phyloP scores from a whole-genome alignment of 2,329 filamentous ascomycete genomes.

The Diaporthe capsici region DNA sequence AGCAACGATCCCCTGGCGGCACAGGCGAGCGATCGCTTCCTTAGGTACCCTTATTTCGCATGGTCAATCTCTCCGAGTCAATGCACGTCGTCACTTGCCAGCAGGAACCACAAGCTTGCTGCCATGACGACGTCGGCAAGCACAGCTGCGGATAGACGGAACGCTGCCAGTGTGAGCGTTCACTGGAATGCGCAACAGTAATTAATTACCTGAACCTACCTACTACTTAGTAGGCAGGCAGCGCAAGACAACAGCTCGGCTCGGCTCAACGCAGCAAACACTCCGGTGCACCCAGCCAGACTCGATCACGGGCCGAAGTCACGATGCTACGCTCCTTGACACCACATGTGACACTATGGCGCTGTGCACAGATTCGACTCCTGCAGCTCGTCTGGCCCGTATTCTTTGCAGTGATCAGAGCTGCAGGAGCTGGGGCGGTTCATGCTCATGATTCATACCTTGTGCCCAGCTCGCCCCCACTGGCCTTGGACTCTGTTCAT shows the following conservation, averaged over 20 bases:
- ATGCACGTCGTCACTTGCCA: constrained; percentile 30
- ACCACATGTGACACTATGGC: constrained; percentile 33
- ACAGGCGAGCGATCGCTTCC: constrained; percentile 14
- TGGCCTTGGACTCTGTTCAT: constrained; percentile 31
- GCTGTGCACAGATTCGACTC: constrained; percentile 27
- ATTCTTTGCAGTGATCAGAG: constrained; percentile 6
- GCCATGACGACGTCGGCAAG: constrained; percentile 10
- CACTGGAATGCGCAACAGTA: neutral
- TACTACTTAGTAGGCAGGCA: neutral
- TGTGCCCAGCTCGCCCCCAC: constrained; percentile 16
- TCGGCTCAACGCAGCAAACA: neutral
- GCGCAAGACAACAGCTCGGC: neutral
- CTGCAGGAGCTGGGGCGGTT: constrained; percentile 26
- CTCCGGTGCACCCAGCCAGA: neutral
- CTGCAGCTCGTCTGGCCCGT: constrained; percentile 10
- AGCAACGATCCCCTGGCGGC: constrained; percentile 32
- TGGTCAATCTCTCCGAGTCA: constrained; percentile 30
- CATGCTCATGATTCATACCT: constrained; percentile 30
- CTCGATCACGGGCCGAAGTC: constrained; percentile 33
- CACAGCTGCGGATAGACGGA: neutral
- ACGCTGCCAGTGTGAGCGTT: neutral
- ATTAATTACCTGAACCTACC: neutral
- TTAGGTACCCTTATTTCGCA: constrained; percentile 17
- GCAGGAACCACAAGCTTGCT: constrained; percentile 11
- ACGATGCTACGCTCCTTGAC: constrained; percentile 30